Evolutionary conservation across 108 stramenopile species (phyloP), one percentile per base, ranked within the genome.

Genomic region (Cyclotella choctawhatcheeana): DNA sequence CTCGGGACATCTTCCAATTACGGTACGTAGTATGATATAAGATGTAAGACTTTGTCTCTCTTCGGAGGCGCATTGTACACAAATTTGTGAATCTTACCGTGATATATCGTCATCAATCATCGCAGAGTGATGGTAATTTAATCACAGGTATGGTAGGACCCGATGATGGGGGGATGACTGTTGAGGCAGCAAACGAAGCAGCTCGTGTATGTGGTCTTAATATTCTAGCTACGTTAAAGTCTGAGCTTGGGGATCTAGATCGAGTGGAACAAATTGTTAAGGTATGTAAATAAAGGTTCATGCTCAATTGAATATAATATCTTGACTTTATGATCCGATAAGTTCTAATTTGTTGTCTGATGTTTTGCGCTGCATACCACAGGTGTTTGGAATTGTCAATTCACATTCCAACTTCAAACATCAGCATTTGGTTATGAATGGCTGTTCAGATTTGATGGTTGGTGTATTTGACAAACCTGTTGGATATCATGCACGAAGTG

Each of bases 351-450:
- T 27, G 20, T 4, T 35, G 10, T 54, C n/a, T 35, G 32, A 31
- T 14, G 47, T 17, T 26, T 44, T 48, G 47, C n/a, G 47, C 8
- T n/a, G 4, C 4, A 48, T 48, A n/a, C 43, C 21, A n/a, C 25
- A 87, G 86, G 73, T 89, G 2, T 94, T 94, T 77, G 93, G 93
- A n/a, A 94, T 94, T 50, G 93, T 94, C 7, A 88, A 91, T 60
- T 94, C 93, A 30, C 82, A 84, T 18, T 79, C 85, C 27, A 82
- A 87, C 64, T 94, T 94, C 73, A 89, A 94, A 64, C 74, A 85
- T 26, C 93, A 94, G 48, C 93, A 94, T 69, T 64, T 87, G 48
- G 88, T 94, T 17, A 90, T 94, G 90, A 88, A 94, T 77, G 93
- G 93, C 18, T 91, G 90, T 63, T 89, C 88, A 2, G 90, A 94